These are phyloP conservation scores for Lithospermum erythrorhizon DNA, from an alignment of 257 asterid genomes.

Conservation along the genomic window DNA sequence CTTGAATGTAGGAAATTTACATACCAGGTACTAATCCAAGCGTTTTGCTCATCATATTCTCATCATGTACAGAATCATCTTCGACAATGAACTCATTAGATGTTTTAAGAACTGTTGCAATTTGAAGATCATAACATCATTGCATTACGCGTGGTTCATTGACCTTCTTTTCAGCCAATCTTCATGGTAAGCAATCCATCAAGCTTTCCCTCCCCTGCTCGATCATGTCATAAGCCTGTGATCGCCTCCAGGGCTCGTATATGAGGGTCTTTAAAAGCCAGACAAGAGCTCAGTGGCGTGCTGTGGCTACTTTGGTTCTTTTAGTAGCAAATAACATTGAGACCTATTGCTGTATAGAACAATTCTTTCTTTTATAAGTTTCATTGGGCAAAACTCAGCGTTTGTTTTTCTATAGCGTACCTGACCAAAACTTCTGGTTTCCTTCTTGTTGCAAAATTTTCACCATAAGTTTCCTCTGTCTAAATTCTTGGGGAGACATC, in stretches of 20 bases:
- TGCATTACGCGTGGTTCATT: constrained; percentile 26
- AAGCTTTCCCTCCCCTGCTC: constrained; percentile 24
- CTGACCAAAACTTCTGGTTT: constrained; percentile 22
- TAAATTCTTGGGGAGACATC: constrained; percentile 13
- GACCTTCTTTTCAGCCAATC: too few species aligned
- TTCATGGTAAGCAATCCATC: constrained; percentile 24
- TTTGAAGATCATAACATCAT: constrained; percentile 12
- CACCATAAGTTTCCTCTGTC: constrained; percentile 10
- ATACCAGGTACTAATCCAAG: not conserved
- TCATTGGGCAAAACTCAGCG: constrained; percentile 25
- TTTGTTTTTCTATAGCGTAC: constrained; percentile 11
- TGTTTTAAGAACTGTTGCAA: not conserved
- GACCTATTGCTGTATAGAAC: constrained; percentile 30
- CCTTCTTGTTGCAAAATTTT: constrained; percentile 21
- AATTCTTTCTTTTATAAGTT: constrained; percentile 17
- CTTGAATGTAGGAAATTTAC: too few species aligned
- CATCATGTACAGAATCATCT: not conserved
- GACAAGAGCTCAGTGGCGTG: constrained; percentile 31
- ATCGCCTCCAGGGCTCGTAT: constrained; percentile 31
- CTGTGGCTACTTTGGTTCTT: constrained; percentile 24
- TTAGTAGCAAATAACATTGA: constrained; percentile 21
- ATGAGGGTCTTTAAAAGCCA: constrained; percentile 14
- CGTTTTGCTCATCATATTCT: not conserved
- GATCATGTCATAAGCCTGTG: constrained; percentile 31
- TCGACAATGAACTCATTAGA: not conserved